Evolutionary conservation across 352 stramenopile genomes (phyloP).

Genomic region (Phytophthora uliginosa): DNA sequence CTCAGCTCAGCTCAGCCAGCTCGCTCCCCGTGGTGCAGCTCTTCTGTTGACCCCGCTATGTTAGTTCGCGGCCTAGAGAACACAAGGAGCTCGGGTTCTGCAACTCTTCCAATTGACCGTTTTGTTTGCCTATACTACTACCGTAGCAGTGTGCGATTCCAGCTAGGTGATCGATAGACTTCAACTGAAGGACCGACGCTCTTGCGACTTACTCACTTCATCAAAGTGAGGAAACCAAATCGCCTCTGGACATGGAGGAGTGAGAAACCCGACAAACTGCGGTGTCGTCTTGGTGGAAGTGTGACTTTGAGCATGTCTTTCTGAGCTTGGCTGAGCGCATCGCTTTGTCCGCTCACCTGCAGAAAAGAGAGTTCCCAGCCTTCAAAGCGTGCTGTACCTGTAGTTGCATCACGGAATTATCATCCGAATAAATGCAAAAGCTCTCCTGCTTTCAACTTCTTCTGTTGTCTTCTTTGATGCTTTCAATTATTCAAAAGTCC

Average conservation of each 20-base stretch:
- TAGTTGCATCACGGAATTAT: not conserved
- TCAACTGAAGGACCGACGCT: conserved; percentile 16
- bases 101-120: conserved; percentile 40
- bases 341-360: too few species aligned
- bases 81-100: conserved; percentile 36
- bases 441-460: not conserved
- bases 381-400: too few species aligned
- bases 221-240: not conserved
- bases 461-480: not conserved
- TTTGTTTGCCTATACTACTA: conserved; percentile 26
- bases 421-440: not conserved
- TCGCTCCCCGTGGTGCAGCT: conserved; percentile 11
- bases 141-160: not conserved
- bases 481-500: not conserved
- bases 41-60: conserved; percentile 25
- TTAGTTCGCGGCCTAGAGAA: conserved; percentile 38
- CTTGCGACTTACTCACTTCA: not conserved
- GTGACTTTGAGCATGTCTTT: too few species aligned
- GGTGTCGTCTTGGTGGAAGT: too few species aligned
- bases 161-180: not conserved
- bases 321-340: too few species aligned
- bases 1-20: conserved; percentile 8
- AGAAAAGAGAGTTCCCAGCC: too few species aligned
- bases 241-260: not conserved
- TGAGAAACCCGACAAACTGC: too few species aligned